Evolutionary conservation across 164 flowering plant species (phyloP).

Genomic region (Berberis thunbergii): DNA sequence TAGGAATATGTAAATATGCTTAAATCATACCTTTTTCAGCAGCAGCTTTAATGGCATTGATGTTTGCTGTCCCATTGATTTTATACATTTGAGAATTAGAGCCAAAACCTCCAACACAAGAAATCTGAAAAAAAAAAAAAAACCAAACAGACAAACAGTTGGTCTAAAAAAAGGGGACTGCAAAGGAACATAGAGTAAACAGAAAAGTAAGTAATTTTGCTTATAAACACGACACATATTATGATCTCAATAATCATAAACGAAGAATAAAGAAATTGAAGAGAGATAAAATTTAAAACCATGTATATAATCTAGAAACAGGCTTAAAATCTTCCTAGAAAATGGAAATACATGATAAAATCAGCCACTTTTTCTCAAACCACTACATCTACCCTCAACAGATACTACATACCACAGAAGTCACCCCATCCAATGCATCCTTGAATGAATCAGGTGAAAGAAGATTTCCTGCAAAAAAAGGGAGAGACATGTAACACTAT

Average conservation of each 20-base stretch:
- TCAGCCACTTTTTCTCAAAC: too few species aligned
- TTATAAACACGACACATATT: neutral
- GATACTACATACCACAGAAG: conserved; percentile 63
- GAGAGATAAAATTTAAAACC: too few species aligned
- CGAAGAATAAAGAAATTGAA: too few species aligned
- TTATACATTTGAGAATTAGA: conserved; percentile 84
- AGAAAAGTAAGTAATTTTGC: neutral
- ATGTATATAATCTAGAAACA: too few species aligned
- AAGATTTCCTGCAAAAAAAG: conserved; percentile 52
- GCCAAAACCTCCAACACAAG: conserved; percentile 97
- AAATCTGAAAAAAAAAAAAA: conserved; percentile 44
- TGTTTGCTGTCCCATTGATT: conserved; percentile 95
- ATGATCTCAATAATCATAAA: neutral
- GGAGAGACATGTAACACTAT: neutral
- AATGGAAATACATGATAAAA: too few species aligned
- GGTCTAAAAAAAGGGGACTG: neutral
- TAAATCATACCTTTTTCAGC: conserved; percentile 61
- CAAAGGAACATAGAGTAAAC: neutral
- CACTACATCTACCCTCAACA: neutral
- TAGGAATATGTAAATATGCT: neutral
- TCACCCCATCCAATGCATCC: conserved; percentile 70
- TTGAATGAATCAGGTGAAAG: conserved; percentile 58
- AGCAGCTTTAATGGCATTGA: conserved; percentile 93
- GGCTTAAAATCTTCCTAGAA: too few species aligned
- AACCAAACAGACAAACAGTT: neutral